These are phyloP conservation scores for Kodamaea laetipori DNA, from an alignment of 805 yeast genomes.

Conservation along the genomic window DNA sequence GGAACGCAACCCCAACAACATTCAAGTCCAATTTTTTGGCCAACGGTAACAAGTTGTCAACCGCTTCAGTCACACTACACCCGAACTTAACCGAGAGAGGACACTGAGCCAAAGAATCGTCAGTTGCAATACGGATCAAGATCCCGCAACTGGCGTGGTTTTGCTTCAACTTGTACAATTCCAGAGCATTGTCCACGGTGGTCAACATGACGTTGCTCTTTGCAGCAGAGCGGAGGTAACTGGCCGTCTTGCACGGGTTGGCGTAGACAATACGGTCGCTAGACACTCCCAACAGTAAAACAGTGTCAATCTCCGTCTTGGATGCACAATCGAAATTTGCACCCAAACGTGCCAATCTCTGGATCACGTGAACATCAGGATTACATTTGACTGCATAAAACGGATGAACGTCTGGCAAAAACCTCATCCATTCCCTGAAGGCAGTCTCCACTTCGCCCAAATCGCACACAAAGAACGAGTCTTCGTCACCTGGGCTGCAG, in stretches of 20 bases:
- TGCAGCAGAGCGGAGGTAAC: constrained; percentile 75
- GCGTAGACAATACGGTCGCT: constrained; percentile 81
- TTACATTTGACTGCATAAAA: constrained; percentile 95
- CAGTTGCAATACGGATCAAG: constrained; percentile 82
- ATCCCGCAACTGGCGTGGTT: constrained; percentile 70
- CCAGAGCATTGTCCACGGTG: constrained; percentile 89
- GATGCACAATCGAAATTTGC: constrained; percentile 94
- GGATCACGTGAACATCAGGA: constrained; percentile 63
- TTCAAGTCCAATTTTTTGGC: constrained; percentile 64
- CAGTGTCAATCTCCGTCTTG: constrained; percentile 71
- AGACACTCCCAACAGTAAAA: constrained; percentile 62
- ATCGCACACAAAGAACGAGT: constrained; percentile 88
- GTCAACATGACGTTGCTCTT: constrained; percentile 61
- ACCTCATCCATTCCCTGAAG: constrained; percentile 59
- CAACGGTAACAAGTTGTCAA: constrained; percentile 53
- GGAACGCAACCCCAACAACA: constrained; percentile 89
- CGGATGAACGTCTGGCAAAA: constrained; percentile 79
- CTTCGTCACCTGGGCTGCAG: constrained; percentile 76
- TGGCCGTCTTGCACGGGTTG: constrained; percentile 89
- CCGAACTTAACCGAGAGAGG: constrained; percentile 89
- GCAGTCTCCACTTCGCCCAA: constrained; percentile 69
- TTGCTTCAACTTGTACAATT: constrained; percentile 69
- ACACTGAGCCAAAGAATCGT: constrained; percentile 85
- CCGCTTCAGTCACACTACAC: constrained; percentile 59
- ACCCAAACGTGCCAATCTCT: constrained; percentile 60